Evolutionary conservation across 345 rosid genomes (phyloP).

Genomic region (Brassica nigra): DNA sequence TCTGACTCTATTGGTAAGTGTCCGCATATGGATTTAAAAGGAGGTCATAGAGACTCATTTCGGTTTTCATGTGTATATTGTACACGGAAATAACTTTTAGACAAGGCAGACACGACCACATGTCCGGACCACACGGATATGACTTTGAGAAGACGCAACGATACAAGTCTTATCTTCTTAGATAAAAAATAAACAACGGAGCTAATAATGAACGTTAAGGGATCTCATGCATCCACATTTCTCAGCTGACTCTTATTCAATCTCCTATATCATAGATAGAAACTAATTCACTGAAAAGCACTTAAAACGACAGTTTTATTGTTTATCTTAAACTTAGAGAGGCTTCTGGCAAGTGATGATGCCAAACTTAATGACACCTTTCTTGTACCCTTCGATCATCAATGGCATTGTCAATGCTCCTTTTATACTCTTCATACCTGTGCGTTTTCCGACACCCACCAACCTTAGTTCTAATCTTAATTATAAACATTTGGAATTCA

Average conservation of each 20-base stretch:
- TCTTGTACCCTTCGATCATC: conserved; percentile 90
- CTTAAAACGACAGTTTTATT: background rate
- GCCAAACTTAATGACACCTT: conserved; percentile 75
- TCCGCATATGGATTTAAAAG: no score
- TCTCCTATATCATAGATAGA: background rate
- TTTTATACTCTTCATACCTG: conserved; percentile 73
- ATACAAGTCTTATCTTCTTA: background rate
- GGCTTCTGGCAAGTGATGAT: conserved; percentile 81
- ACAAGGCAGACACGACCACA: background rate
- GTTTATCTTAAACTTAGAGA: conserved; percentile 16
- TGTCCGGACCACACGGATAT: background rate
- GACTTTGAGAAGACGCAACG: background rate
- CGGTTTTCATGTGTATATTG: background rate
- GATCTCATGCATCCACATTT: background rate
- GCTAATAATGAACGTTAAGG: background rate
- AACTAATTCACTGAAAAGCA: conserved; percentile 7
- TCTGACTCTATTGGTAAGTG: background rate
- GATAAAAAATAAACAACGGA: background rate
- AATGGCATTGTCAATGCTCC: conserved; percentile 92
- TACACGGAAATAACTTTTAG: background rate
- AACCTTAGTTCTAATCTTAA: background rate
- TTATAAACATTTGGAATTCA: background rate
- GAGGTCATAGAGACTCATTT: background rate
- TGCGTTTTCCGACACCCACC: background rate
- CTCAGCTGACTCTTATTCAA: conserved; percentile 5